Conservation (phyloP, 257 asterid genomes). For the Solanum lignicaule region DNA sequence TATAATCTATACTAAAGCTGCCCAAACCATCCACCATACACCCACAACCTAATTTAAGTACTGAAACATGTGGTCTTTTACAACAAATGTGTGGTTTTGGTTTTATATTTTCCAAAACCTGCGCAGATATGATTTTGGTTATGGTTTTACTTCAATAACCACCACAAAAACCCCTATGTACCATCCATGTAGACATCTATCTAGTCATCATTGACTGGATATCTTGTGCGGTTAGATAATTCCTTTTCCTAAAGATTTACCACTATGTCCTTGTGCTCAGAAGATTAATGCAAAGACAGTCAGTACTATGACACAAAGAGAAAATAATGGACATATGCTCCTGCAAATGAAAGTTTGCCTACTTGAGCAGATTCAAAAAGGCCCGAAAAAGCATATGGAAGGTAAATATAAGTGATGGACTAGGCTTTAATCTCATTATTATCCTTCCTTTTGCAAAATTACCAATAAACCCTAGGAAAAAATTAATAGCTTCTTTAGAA, state of each 20-base stretch:
- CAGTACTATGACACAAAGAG: not conserved
- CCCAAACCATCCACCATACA: not conserved
- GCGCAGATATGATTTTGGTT: not conserved
- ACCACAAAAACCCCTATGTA: not conserved
- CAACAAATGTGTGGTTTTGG: not conserved
- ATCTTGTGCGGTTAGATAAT: not conserved
- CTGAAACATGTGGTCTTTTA: not conserved
- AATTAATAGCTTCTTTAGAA: not conserved
- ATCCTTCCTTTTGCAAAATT: not conserved
- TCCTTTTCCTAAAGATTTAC: not conserved
- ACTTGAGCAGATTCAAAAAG: not conserved
- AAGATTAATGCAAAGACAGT: not conserved
- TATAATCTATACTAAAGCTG: not conserved
- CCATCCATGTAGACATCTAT: not conserved
- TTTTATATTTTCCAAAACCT: not conserved
- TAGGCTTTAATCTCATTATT: not conserved
- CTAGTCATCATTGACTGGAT: not conserved
- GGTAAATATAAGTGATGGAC: not conserved
- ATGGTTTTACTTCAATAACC: not conserved
- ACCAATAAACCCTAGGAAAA: not conserved
- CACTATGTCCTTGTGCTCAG: not conserved
- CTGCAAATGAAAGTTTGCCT: not conserved
- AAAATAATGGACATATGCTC: not conserved
- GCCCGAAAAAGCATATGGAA: not conserved
- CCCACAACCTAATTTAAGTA: not conserved